Evolutionary conservation across 2,329 filamentous ascomycete genomes (phyloP).

Genomic region (Diplocarpon rosae): DNA sequence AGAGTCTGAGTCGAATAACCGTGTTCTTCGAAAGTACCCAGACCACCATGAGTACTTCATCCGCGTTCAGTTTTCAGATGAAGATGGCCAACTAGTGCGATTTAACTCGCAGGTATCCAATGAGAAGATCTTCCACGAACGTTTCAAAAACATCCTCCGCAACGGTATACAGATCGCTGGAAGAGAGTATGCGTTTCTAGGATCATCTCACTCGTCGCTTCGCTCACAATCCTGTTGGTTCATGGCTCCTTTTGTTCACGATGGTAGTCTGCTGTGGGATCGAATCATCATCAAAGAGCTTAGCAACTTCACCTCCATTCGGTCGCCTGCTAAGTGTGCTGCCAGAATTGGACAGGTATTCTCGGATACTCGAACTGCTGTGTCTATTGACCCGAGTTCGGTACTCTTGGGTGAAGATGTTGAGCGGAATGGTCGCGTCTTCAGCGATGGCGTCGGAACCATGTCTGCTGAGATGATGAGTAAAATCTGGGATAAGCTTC

Average conservation of each 20-base stretch:
- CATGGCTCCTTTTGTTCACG: constrained; percentile 36
- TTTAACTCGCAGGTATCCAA: constrained; percentile 43
- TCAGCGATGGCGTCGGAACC: constrained; percentile 72
- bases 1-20: constrained; percentile 56
- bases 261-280: constrained; percentile 26
- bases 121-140: constrained; percentile 39
- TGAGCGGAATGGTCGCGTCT: constrained; percentile 43
- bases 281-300: constrained; percentile 33
- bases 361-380: constrained; percentile 58
- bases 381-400: constrained; percentile 34
- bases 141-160: constrained; percentile 50
- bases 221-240: constrained; percentile 62
- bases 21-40: constrained; percentile 56
- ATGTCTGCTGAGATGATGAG: constrained; percentile 51
- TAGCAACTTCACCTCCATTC: constrained; percentile 40
- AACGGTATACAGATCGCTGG: constrained; percentile 53
- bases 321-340: constrained; percentile 44
- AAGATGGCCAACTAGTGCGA: constrained; percentile 53
- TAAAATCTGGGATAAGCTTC: constrained; percentile 47
- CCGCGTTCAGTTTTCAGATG: constrained; percentile 63
- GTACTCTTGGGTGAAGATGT: constrained; percentile 39
- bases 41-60: constrained; percentile 52
- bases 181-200: constrained; percentile 53
- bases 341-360: constrained; percentile 56
- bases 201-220: constrained; percentile 71